Evolutionary conservation across 768 basidiomycete genomes (phyloP), one percentile per base, ranked within the genome.

Genomic region (Suillus sp.): DNA sequence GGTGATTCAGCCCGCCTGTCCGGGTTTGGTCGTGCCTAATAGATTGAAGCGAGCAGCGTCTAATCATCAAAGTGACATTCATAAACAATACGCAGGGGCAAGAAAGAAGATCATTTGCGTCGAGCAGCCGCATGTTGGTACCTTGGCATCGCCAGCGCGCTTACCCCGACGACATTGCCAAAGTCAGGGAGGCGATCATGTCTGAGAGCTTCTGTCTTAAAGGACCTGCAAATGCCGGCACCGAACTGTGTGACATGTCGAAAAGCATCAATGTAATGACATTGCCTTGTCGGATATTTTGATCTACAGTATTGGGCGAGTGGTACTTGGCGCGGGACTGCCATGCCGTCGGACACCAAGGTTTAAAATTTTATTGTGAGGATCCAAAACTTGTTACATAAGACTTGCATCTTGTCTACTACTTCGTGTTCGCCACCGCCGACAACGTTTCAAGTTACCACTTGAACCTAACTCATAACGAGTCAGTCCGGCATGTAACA

Each of bases 271-370:
- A 40, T 18, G 25, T 48, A 48, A 14, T 14, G 1, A 35, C 7
- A 14, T 37, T 25, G 13, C 22, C 35, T 57, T 18, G 37, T 25
- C 35, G 55, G 55, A 38, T 56, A 56, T 56, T 56, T 37, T 11
- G 37, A 57, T 57, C 37, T 57, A 11, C n/a, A 56, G 48, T n/a
- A 27, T 50, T 7, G 6, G 32, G 6, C 8, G 32, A 34, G 8
- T 34, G 32, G 8, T 34, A 34, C 32, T 34, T 34, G 16, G 25
- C 3, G 30, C 51, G 51, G 55, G 37, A 57, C 18, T 38, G 25
- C 56, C 56, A 57, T 38, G 37, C 35, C 56, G 56, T 53, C 51
- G 51, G 51, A 34, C n/a, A n/a, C n/a, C n/a, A n/a, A n/a, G n/a
- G n/a, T n/a, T n/a, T n/a, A n/a, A n/a, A n/a, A n/a, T n/a, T n/a